Percentiles rank a stretch among this genome's conserved stretches.
Conservation (phyloP, 768 basidiomycete genomes). For the Tephrocybe sp. region DNA sequence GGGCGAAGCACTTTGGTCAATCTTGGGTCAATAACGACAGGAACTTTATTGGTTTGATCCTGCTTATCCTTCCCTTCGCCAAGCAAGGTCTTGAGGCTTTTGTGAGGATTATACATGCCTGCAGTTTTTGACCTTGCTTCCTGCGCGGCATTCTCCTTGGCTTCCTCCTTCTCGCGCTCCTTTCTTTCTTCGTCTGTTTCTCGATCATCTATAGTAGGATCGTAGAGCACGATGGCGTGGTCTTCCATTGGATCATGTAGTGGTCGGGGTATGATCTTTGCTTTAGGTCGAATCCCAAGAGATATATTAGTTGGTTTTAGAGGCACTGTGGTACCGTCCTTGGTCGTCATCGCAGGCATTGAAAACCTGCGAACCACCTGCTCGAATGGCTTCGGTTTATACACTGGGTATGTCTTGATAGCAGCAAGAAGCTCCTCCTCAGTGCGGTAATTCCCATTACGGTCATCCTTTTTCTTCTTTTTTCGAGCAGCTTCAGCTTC, state of each 20-base stretch:
- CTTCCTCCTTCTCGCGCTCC: conserved; percentile 72
- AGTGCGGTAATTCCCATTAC: conserved; percentile 51
- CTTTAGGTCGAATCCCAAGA: conserved; percentile 81
- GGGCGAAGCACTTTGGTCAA: conserved; percentile 87
- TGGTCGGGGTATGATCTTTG: conserved; percentile 82
- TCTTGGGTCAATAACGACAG: conserved; percentile 93
- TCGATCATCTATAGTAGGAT: conserved; percentile 91
- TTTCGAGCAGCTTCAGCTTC: conserved; percentile 53
- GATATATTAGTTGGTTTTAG: conserved; percentile 63
- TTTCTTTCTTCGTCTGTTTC: conserved; percentile 86
- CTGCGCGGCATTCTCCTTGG: conserved; percentile 56
- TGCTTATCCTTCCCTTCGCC: conserved; percentile 73
- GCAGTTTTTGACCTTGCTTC: conserved; percentile 68
- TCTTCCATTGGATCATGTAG: conserved; percentile 98
- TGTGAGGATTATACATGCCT: conserved; percentile 87
- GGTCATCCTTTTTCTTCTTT: conserved; percentile 62
- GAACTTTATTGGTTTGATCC: conserved; percentile 70
- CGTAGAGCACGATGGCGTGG: conserved; percentile 95
- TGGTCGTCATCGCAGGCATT: conserved; percentile 76
- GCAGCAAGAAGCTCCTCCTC: conserved; percentile 62
- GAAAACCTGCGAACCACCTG: conserved; percentile 67
- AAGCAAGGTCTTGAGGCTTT: conserved; percentile 76
- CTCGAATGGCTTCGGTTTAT: conserved; percentile 75
- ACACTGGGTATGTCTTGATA: conserved; percentile 73
- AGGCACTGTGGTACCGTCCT: conserved; percentile 60